Conservation (phyloP, 2,329 filamentous ascomycete species). For the Pseudocercospora fijiensis region DNA sequence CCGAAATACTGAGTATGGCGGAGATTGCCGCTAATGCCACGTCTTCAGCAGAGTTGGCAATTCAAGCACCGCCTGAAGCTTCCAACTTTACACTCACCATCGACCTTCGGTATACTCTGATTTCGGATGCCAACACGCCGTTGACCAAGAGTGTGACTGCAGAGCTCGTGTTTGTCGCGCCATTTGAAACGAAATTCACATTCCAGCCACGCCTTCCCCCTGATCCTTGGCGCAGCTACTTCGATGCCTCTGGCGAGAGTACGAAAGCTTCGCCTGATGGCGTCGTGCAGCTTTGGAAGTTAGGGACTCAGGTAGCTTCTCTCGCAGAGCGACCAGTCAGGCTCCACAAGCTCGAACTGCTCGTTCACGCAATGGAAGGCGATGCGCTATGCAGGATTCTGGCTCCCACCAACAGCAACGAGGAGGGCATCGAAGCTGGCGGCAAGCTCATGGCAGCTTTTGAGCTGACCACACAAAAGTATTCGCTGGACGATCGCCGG, state of each 20-base stretch:
- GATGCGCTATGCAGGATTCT: constrained; percentile 57
- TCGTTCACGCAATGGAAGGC: constrained; percentile 60
- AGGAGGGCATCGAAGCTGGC: constrained; percentile 18
- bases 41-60: constrained; percentile 17
- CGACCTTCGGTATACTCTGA: constrained; percentile 73
- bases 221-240: constrained; percentile 84
- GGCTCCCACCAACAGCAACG: constrained; percentile 12
- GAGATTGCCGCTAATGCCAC: constrained; percentile 19
- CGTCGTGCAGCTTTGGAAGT: constrained; percentile 75
- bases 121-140: constrained; percentile 75
- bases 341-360: constrained; percentile 65
- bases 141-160: constrained; percentile 71
- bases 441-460: constrained; percentile 26
- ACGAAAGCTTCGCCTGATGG: constrained; percentile 50
- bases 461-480: constrained; percentile 68
- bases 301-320: constrained; percentile 70
- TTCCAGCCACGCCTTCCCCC: constrained; percentile 75
- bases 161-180: constrained; percentile 71
- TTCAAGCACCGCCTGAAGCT: constrained; percentile 46
- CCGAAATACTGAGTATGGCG: constrained; percentile 13
- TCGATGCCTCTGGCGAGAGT: constrained; percentile 51
- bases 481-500: constrained; percentile 76
- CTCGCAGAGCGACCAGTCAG: constrained; percentile 66
- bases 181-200: constrained; percentile 91
- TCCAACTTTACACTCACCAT: constrained; percentile 67